Percentiles rank a stretch among this genome's conserved stretches.
These are phyloP conservation scores for Ceratobasidium papillatum DNA, from an alignment of 1,284 basidiomycete genomes.

Conservation along the genomic window DNA sequence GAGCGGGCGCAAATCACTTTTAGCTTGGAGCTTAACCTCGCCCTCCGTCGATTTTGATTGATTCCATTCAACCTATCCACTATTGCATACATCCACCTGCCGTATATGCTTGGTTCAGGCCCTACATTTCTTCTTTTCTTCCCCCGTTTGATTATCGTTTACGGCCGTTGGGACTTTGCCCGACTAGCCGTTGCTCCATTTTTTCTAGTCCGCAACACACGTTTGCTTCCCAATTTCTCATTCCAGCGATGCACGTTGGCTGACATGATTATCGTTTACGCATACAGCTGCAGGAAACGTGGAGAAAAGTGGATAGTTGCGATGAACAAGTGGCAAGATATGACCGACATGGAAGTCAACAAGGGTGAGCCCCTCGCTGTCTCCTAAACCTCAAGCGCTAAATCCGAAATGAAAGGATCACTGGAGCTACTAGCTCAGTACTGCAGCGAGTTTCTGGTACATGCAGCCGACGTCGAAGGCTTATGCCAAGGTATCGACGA, in stretches of 20 bases:
- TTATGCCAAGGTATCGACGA: conserved; percentile 97
- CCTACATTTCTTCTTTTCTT: conserved; percentile 7
- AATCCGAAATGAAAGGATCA: conserved; percentile 60
- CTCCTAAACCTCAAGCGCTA: background rate
- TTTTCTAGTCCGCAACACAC: background rate
- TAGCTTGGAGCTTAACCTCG: background rate
- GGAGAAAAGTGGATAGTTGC: conserved; percentile 90
- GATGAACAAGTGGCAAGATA: conserved; percentile 99
- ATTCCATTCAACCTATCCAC: background rate
- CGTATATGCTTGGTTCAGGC: background rate
- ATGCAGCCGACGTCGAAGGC: conserved; percentile 98
- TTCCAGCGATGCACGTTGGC: background rate
- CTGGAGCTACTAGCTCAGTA: conserved; percentile 74
- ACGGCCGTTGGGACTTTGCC: background rate
- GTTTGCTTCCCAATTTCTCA: background rate
- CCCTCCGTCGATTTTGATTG: conserved; percentile 3
- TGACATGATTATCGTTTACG: background rate
- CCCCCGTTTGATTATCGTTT: background rate
- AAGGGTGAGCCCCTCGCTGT: conserved; percentile 61
- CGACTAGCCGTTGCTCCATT: conserved; percentile 5
- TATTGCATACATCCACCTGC: background rate
- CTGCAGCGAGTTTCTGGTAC: conserved; percentile 94
- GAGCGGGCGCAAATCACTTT: background rate
- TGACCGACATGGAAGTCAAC: conserved; percentile 93
- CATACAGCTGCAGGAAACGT: conserved; percentile 79